A percentile compares a stretch with the other conserved stretches of the same genome.
Conservation (phyloP, 2,329 filamentous ascomycete species). For the Trichophyton equinum region DNA sequence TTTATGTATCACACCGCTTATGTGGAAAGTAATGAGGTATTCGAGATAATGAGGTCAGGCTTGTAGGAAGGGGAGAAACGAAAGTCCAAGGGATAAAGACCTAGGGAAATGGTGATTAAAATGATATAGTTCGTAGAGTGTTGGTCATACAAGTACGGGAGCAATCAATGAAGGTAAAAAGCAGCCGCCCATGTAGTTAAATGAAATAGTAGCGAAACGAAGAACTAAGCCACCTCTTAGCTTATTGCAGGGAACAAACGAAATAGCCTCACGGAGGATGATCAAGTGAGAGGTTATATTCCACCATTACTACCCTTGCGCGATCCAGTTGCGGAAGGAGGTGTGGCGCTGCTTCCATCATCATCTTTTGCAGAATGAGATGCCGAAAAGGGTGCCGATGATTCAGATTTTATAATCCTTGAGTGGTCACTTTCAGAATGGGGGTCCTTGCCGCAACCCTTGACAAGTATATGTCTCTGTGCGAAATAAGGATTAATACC, state of each 20-base stretch:
- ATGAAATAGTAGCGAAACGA: not conserved
- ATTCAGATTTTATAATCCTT: not conserved
- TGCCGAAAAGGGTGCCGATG: not conserved
- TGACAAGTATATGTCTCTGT: conserved; percentile 51
- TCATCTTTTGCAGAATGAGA: not conserved
- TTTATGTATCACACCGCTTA: conserved; percentile 2
- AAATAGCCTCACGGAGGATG: not conserved
- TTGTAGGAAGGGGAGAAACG: not conserved
- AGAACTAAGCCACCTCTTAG: conserved; percentile 3
- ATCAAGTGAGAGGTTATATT: not conserved
- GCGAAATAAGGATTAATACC: not conserved
- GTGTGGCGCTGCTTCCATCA: not conserved
- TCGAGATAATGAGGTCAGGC: not conserved
- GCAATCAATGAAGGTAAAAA: not conserved
- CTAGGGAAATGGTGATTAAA: not conserved
- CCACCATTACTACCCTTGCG: conserved; percentile 5
- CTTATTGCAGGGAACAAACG: conserved; percentile 1
- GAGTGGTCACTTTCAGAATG: conserved; percentile 2
- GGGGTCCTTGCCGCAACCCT: conserved; percentile 43
- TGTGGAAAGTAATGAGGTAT: not conserved
- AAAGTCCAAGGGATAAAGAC: not conserved
- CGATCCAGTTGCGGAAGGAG: not conserved
- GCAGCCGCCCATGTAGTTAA: conserved; percentile 2
- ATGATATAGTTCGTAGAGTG: conserved; percentile 1
- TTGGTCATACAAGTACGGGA: conserved; percentile 4